These are phyloP conservation scores for Oryza meridionalis DNA, from an alignment of 176 grass and related monocot genomes.

Conservation along the genomic window DNA sequence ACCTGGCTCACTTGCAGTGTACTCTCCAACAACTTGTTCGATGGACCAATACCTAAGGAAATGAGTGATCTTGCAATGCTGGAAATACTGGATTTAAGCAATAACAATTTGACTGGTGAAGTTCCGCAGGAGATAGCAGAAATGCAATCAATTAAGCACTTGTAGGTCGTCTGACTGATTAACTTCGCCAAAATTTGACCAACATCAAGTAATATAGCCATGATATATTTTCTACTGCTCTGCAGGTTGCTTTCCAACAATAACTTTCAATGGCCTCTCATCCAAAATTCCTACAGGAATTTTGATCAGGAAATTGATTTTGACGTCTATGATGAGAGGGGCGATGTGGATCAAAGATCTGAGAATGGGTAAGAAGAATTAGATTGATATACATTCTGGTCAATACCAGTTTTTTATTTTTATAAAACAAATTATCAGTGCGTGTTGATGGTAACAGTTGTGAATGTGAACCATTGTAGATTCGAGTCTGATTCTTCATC, in stretches of 20 bases:
- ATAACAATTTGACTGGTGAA: conserved; percentile 77
- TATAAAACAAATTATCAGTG: conserved; percentile 22
- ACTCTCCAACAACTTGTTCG: conserved; percentile 80
- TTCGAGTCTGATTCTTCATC: conserved; percentile 50
- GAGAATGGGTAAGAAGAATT: conserved; percentile 60
- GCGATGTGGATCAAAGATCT: conserved; percentile 55
- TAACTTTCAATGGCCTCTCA: conserved; percentile 56
- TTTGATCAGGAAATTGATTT: conserved; percentile 59
- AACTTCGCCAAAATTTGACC: conserved; percentile 7
- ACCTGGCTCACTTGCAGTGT: conserved; percentile 53
- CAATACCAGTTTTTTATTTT: conserved; percentile 6
- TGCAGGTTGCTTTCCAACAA: conserved; percentile 90
- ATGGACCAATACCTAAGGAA: conserved; percentile 79
- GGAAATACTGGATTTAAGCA: conserved; percentile 87
- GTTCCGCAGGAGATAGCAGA: conserved; percentile 79
- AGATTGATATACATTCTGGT: conserved; percentile 19
- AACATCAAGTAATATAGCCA: conserved; percentile 21
- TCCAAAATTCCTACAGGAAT: conserved; percentile 53
- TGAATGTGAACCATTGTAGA: conserved; percentile 52
- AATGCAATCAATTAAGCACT: conserved; percentile 84
- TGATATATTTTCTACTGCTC: conserved; percentile 16
- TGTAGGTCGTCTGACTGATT: conserved; percentile 63
- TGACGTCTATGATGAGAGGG: conserved; percentile 48
- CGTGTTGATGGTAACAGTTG: conserved; percentile 33
- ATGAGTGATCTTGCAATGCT: conserved; percentile 64